Evolutionary conservation across 176 grass and related monocot genomes (phyloP).

Genomic region (Carex kokanica): DNA sequence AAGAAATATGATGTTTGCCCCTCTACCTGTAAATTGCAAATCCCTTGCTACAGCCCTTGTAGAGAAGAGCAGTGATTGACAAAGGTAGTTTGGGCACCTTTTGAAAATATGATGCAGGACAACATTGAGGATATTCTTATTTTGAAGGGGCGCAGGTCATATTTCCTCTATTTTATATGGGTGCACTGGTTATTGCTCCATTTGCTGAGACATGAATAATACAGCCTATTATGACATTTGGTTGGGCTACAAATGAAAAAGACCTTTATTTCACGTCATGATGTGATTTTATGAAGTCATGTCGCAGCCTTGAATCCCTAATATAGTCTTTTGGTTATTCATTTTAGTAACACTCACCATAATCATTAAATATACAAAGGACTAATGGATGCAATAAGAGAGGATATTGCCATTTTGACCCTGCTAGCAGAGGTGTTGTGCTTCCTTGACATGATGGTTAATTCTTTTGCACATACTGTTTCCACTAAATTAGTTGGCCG

Average conservation of each 20-base stretch:
- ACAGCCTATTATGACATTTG: neutral
- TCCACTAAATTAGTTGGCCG: slow-evolving; percentile 77
- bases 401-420: slow-evolving; percentile 67
- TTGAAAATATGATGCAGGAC: neutral
- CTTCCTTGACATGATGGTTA: slow-evolving; percentile 94
- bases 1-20: neutral
- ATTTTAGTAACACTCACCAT: neutral
- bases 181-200: neutral
- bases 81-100: neutral
- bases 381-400: slow-evolving; percentile 71
- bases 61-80: too few relatives aligned
- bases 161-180: neutral
- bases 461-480: slow-evolving; percentile 89
- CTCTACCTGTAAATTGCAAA: too few relatives aligned
- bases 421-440: slow-evolving; percentile 85
- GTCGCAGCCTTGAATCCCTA: neutral
- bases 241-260: neutral
- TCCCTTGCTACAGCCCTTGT: too few relatives aligned
- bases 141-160: neutral
- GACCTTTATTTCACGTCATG: neutral
- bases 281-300: neutral
- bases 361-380: slow-evolving; percentile 38
- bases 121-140: neutral
- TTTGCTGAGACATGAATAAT: neutral
- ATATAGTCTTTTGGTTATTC: neutral